These are phyloP conservation scores for Pythium aristosporum DNA, from an alignment of 352 stramenopile genomes.

Conservation along the genomic window DNA sequence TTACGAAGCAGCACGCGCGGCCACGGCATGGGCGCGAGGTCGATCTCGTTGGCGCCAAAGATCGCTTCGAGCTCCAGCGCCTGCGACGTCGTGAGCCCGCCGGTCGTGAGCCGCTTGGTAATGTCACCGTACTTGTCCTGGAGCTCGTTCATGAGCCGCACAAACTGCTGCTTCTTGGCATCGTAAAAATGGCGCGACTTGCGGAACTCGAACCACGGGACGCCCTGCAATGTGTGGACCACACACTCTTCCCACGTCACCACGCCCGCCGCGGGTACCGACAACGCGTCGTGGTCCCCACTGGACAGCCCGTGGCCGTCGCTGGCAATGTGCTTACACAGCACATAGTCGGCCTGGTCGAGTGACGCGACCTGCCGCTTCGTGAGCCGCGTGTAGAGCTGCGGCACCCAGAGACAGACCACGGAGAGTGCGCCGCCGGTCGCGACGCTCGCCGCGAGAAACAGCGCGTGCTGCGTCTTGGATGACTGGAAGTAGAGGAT, in stretches of 20 bases:
- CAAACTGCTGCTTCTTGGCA: constrained; percentile 45
- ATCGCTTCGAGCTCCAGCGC: constrained; percentile 40
- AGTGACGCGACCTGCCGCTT: constrained; percentile 37
- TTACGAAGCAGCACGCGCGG: constrained; percentile 56
- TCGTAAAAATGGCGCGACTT: constrained; percentile 73
- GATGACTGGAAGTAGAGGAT: constrained; percentile 46
- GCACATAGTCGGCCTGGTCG: constrained; percentile 52
- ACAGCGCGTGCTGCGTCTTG: constrained; percentile 39
- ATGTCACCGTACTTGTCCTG: constrained; percentile 42
- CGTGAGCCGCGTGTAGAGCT: constrained; percentile 55
- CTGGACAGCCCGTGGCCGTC: neutral
- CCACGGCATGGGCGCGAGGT: constrained; percentile 48
- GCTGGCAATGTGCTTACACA: constrained; percentile 33
- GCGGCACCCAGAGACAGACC: constrained; percentile 53
- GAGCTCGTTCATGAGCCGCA: constrained; percentile 55
- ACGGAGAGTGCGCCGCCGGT: constrained; percentile 44
- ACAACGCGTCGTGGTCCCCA: neutral
- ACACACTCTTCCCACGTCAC: constrained; percentile 49
- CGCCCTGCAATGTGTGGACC: constrained; percentile 28
- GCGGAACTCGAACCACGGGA: constrained; percentile 66
- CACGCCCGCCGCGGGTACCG: neutral
- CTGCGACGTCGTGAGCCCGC: constrained; percentile 26
- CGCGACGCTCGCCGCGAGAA: constrained; percentile 37
- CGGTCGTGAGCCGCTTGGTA: constrained; percentile 27
- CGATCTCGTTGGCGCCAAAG: constrained; percentile 61